Base-by-base conservation (phyloP, 1,139 yeast genomes). In the Debaryomyces fabryi region DNA sequence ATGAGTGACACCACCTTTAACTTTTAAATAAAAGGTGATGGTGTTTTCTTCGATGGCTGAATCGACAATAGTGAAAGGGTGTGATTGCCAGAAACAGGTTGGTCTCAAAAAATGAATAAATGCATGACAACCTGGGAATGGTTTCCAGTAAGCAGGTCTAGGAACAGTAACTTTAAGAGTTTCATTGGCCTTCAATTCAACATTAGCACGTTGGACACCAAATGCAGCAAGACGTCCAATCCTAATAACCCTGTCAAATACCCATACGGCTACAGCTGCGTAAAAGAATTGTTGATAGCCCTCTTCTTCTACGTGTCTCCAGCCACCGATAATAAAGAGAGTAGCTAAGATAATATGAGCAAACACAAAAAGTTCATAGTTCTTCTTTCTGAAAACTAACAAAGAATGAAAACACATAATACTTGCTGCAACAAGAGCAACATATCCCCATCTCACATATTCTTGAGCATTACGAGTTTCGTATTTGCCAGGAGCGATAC, bases 351-450 rank as follows among this genome's bases (percentile, higher is more conserved):
- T 44, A 38, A 87, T 74, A 64, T 89, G 97, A 15, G 71, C 42
- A 21, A 71, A 58, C 18, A 86, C 61, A 64, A 90, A 90, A 9
- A 80, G 38, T 59, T 89, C 96, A 62, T 90, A 89, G 52, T 69
- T 69, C 49, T 63, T 60, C 44, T 75, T 78, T 63, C 96, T 78
- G 55, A 88, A 62, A n/a, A 65, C 55, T 48, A 77, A 74, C 53
- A 68, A 63, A 2, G 88, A 84, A 37, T 78, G 75, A 49, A 79
- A 61, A 23, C 74, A 55, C 56, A 85, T 64, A 3, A 81, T 39
- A 23, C 68, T 57, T 36, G 71, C 69, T 24, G 75, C 55, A 44
- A 75, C 63, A 1, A 71, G 49, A 1, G 85, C 80, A 44, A 76
- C 76, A 47, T 74, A 67, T 48, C 96, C 96, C 74, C 83, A 80